Percentiles rank a stretch among this genome's conserved stretches.
These are phyloP conservation scores for Silene coronaria DNA, from an alignment of 179 eudicot genomes.

Conservation along the genomic window DNA sequence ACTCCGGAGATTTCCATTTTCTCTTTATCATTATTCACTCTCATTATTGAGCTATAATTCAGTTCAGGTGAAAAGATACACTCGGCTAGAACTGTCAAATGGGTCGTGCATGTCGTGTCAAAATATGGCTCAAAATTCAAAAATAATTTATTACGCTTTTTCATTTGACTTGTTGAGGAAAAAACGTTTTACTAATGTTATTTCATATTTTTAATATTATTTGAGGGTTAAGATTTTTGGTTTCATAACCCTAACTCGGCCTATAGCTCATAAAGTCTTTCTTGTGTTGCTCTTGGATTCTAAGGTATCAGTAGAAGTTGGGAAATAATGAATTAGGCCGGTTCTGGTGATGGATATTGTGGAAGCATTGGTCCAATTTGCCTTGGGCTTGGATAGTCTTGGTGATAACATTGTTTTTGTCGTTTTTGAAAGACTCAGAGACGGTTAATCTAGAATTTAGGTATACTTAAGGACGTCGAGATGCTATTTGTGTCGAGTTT, in stretches of 20 bases:
- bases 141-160: background rate
- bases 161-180: background rate
- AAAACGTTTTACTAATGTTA: background rate
- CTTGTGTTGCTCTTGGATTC: background rate
- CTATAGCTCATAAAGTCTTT: background rate
- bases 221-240: background rate
- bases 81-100: background rate
- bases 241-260: background rate
- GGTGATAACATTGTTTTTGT: too few relatives aligned
- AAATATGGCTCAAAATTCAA: background rate
- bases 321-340: too few relatives aligned
- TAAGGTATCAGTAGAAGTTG: too few relatives aligned
- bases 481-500: background rate
- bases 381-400: background rate
- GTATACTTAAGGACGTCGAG: background rate
- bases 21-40: too few relatives aligned
- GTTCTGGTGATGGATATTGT: too few relatives aligned
- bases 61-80: background rate
- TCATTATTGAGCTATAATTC: background rate
- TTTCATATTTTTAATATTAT: background rate
- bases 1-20: too few relatives aligned
- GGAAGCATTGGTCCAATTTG: background rate
- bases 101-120: background rate
- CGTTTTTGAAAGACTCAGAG: background rate
- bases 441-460: background rate